A percentile compares a stretch with the other conserved stretches of the same genome.
Conservation (phyloP, 352 stramenopile species). For the Pythium aristosporum region DNA sequence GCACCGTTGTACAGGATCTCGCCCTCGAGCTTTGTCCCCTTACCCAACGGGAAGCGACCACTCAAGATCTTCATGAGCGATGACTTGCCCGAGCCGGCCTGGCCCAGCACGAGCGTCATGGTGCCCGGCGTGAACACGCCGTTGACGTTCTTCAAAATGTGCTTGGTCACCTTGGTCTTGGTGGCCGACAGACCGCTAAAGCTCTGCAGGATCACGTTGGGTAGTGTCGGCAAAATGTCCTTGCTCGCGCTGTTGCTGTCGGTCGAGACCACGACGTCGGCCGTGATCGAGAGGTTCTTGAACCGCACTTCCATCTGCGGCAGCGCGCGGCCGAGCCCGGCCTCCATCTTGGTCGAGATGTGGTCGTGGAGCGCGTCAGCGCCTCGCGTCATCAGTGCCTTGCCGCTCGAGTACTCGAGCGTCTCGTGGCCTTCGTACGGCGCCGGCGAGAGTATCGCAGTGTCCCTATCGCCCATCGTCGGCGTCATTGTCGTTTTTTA, state of each 20-base stretch:
- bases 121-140: constrained; percentile 44
- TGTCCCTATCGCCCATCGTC: not conserved
- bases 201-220: constrained; percentile 40
- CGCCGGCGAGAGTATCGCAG: not conserved
- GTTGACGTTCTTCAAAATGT: constrained; percentile 42
- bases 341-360: constrained; percentile 40
- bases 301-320: constrained; percentile 64
- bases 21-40: too few relatives aligned
- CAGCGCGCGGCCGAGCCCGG: constrained; percentile 35
- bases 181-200: constrained; percentile 31
- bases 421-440: not conserved
- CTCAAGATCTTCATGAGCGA: constrained; percentile 54
- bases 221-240: constrained; percentile 42
- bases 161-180: constrained; percentile 37
- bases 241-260: too few relatives aligned
- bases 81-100: constrained; percentile 48
- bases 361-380: constrained; percentile 37
- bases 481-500: too few relatives aligned
- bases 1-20: too few relatives aligned
- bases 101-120: constrained; percentile 50
- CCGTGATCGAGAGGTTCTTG: constrained; percentile 5
- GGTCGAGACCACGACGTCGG: too few relatives aligned
- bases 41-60: constrained; percentile 36
- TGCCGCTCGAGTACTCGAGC: constrained; percentile 3
- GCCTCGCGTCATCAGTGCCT: constrained; percentile 15